Evolutionary conservation across 148 eudicot species (phyloP), one percentile per base, ranked within the genome.

Genomic region (Chenopodium suecicum): DNA sequence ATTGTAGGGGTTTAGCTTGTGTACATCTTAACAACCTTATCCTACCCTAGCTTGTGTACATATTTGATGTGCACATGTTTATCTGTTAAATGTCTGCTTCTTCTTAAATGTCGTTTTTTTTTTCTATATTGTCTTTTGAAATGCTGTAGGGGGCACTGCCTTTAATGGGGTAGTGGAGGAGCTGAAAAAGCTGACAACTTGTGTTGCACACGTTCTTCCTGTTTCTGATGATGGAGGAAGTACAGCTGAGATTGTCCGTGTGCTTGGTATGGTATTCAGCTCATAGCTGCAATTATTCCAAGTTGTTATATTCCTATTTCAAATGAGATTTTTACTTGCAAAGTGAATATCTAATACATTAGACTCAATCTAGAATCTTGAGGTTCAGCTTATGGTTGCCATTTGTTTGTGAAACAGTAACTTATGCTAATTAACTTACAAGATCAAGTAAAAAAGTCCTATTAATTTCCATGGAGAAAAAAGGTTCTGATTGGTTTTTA

Each of bases 201-300:
- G 89, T 22, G 99, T 96, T 52, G 92, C 95, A 31, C 98, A 96
- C 87, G 94, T 96, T 80, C 98, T 96, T 64, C 98, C 99, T 75
- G 99, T 96, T 84, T 96, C 99, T 82, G 99, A 96, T 89, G 97
- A 96, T 87, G 99, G 98, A 46, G 99, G 99, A 82, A 96, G 99
- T 84, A 96, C 99, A 46, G 99, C 99, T 69, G 99, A 96, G 89
- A 94, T 94, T 85, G 99, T 96, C 80, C 98, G 99, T 77, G 99
- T 96, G 85, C 98, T 96, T 54, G 98, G 98, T 95, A 83, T 84
- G 82, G 76, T 78, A 32, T 32, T 90, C 66, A 83, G 85, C 70
- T 79, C 20, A 48, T 2, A n/a, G 23, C 10, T 56, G 11, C 58
- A 29, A 25, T 73, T 22, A 22, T 62, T 68, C 22, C 20, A 37